Evolutionary conservation across 2,329 filamentous ascomycete species (phyloP).

Genomic region (Rhinocladiella mackenziei): DNA sequence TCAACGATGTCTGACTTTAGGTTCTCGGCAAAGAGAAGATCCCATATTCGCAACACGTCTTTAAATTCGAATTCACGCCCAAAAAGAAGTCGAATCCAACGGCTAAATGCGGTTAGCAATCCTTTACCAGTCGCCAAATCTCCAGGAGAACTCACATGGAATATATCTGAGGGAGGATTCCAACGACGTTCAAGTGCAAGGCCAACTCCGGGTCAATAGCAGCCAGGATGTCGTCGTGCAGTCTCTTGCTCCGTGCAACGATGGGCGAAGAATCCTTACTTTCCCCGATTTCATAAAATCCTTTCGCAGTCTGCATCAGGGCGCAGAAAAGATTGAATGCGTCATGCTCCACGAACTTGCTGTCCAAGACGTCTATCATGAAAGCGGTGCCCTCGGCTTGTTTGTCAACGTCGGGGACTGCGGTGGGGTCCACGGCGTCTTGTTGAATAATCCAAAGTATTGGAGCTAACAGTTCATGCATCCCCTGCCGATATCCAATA

Average conservation of each 20-base stretch:
- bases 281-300: slow-evolving; percentile 74
- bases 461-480: slow-evolving; percentile 93
- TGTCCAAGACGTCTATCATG: slow-evolving; percentile 66
- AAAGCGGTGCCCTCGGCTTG: slow-evolving; percentile 41
- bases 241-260: slow-evolving; percentile 76
- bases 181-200: slow-evolving; percentile 72
- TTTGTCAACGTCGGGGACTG: slow-evolving; percentile 36
- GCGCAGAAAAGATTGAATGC: slow-evolving; percentile 78
- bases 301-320: slow-evolving; percentile 81
- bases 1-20: slow-evolving; percentile 76
- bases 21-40: slow-evolving; percentile 83
- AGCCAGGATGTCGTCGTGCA: slow-evolving; percentile 76
- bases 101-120: slow-evolving; percentile 46
- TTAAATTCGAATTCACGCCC: slow-evolving; percentile 90
- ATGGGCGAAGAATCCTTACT: slow-evolving; percentile 61
- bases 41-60: slow-evolving; percentile 81
- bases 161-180: slow-evolving; percentile 94
- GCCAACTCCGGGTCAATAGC: slow-evolving; percentile 80
- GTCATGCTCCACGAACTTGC: slow-evolving; percentile 79
- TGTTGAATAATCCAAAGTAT: slow-evolving; percentile 78
- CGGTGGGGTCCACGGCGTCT: slow-evolving; percentile 64
- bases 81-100: slow-evolving; percentile 91
- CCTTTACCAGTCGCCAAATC: background rate
- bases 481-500: slow-evolving; percentile 91
- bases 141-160: slow-evolving; percentile 63